Evolutionary conservation across 1,284 basidiomycete species (phyloP).

Genomic region (Cerioporus squamosus): DNA sequence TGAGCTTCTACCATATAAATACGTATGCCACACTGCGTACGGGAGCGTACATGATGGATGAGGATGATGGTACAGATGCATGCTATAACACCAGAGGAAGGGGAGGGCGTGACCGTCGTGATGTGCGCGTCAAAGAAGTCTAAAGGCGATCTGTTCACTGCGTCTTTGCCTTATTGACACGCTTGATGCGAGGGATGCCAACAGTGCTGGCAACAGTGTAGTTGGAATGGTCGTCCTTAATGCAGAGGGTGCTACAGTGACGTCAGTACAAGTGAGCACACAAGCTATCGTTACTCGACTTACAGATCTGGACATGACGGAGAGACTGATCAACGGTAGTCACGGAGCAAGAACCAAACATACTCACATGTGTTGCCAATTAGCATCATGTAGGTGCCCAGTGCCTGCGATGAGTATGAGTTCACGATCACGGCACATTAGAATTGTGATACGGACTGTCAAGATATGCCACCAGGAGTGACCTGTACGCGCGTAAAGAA

Average conservation of each 20-base stretch:
- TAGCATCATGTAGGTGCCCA: slow-evolving; percentile 64
- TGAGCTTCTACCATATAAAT: too few relatives aligned
- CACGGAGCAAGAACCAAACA: not conserved
- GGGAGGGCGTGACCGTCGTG: not conserved
- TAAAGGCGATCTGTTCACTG: too few relatives aligned
- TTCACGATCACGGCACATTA: not conserved
- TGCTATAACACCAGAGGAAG: too few relatives aligned
- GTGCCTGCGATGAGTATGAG: slow-evolving; percentile 40
- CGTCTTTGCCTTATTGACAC: slow-evolving; percentile 27
- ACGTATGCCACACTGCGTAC: too few relatives aligned
- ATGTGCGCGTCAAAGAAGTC: too few relatives aligned
- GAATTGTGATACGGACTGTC: slow-evolving; percentile 46
- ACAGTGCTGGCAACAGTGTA: slow-evolving; percentile 45
- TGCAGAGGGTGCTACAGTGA: slow-evolving; percentile 51
- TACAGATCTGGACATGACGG: slow-evolving; percentile 46
- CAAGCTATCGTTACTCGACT: slow-evolving; percentile 22
- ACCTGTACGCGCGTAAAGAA: slow-evolving; percentile 36
- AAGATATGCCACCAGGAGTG: slow-evolving; percentile 78
- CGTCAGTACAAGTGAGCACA: not conserved
- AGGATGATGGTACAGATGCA: too few relatives aligned
- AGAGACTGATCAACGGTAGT: slow-evolving; percentile 3
- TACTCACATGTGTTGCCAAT: slow-evolving; percentile 62
- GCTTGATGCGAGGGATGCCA: slow-evolving; percentile 47
- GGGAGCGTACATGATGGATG: too few relatives aligned
- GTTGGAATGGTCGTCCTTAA: slow-evolving; percentile 60